phyloP scores from a whole-genome alignment of 78 protist genomes.

The Dictyostelium purpureum region DNA sequence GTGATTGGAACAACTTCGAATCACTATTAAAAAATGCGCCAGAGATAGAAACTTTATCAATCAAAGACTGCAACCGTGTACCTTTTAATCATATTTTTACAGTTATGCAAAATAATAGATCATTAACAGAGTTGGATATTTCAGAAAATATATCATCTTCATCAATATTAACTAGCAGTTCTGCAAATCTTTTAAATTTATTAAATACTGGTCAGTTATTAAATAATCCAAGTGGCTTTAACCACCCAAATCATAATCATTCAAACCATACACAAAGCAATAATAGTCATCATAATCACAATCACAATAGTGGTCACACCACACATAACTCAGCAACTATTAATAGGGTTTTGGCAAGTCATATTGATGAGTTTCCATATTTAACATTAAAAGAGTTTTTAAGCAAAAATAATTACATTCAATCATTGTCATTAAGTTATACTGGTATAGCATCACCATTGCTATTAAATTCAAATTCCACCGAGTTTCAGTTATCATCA shows the following conservation, averaged over 20 bases:
- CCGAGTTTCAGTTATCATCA: not conserved
- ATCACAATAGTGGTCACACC: not conserved
- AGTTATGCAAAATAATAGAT: not conserved
- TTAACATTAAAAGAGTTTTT: not conserved
- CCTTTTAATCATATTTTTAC: not conserved
- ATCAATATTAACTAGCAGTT: not conserved
- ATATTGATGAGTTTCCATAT: conserved; percentile 3
- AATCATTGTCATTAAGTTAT: not conserved
- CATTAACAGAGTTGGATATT: not conserved
- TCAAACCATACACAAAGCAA: not conserved
- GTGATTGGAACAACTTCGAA: not conserved
- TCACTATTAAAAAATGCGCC: not conserved
- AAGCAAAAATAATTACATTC: not conserved
- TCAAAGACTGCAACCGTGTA: not conserved
- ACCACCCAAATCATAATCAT: not conserved
- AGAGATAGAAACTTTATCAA: not conserved
- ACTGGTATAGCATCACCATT: not conserved
- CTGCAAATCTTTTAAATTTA: not conserved
- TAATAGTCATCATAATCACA: not conserved
- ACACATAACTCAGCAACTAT: not conserved
- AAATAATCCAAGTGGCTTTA: not conserved
- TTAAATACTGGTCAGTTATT: not conserved
- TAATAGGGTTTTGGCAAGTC: conserved; percentile 2
- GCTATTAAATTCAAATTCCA: not conserved
- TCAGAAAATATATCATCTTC: not conserved